Evolutionary conservation across 2,329 filamentous ascomycete species (phyloP).

Genomic region (Ophioceras dolichostomum): DNA sequence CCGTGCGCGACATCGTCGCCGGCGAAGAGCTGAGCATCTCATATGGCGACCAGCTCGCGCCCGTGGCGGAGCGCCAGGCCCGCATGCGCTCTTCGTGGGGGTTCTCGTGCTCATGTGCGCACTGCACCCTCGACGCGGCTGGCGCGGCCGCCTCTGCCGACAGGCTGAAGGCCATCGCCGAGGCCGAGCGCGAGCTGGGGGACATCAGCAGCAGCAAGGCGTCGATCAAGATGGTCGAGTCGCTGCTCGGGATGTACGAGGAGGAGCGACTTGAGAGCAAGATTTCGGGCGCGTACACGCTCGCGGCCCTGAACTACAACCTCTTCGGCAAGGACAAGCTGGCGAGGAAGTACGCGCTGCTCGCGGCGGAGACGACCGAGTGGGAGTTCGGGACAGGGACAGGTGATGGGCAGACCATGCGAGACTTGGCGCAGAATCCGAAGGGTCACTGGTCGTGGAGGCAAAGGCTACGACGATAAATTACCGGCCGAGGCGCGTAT

Average conservation of each 20-base stretch:
- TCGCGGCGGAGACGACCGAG: constrained; percentile 17
- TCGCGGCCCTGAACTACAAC: constrained; percentile 23
- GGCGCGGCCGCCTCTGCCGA: constrained; percentile 16
- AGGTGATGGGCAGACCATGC: constrained; percentile 17
- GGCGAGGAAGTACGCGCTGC: constrained; percentile 17
- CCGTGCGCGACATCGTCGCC: constrained; percentile 19
- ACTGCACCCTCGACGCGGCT: constrained; percentile 13
- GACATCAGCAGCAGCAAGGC: constrained; percentile 16
- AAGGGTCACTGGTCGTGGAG: constrained; percentile 11
- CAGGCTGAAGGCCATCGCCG: constrained; percentile 15
- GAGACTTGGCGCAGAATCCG: constrained; percentile 17
- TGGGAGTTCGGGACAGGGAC: constrained; percentile 17
- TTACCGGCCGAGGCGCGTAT: too few species aligned
- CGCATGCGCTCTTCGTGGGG: constrained; percentile 18
- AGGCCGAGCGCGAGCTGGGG: constrained; percentile 14
- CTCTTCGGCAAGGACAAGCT: constrained; percentile 19
- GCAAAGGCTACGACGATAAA: too few species aligned
- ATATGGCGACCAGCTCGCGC: constrained; percentile 18
- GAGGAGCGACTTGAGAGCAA: constrained; percentile 20
- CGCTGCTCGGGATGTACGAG: constrained; percentile 18
- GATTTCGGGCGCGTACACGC: constrained; percentile 19
- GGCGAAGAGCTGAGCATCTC: constrained; percentile 23
- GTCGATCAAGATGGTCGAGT: constrained; percentile 16
- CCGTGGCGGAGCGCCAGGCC: constrained; percentile 14
- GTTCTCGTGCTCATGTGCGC: constrained; percentile 21